Base-by-base conservation (phyloP, 257 asterid species). In the Thymus mandschuricus region DNA sequence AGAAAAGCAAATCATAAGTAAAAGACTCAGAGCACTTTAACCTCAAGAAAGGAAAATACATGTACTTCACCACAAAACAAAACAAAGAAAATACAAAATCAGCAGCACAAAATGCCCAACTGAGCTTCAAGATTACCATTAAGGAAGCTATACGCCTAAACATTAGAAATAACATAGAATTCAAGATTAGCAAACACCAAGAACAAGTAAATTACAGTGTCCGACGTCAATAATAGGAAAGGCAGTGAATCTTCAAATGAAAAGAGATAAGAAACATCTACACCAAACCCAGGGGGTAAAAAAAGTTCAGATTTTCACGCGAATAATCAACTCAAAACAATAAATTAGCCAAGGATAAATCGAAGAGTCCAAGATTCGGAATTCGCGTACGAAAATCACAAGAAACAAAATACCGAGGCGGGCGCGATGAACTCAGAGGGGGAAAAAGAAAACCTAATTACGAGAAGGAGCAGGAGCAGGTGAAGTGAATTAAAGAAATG, bases 1-100 rank as follows among this genome's bases (percentile, higher is more conserved):
- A 44, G 28, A 60, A 86, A 64, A 83, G 63, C 80, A 71, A 74
- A 65, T 75, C 61, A 77, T 13, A 44, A 70, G 76, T 64, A 54
- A 56, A 54, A 13, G 51, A 43, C 54, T 6, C 12, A 49, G 61
- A 70, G 49, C 74, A 64, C 29, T 38, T 51, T n/a, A 48, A 60
- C 74, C 30, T 65, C 77, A 44, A 67, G 44, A 62, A 64, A 72
- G 43, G 4, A 76, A 15, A 38, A 57, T 38, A 35, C 40, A 2
- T 35, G 7, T 5, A 38, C 41, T 38, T 5, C 4, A 38, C 41
- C 41, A 5, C 41, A 38, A 38, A 38, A 38, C 41, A 38, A 38
- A 38, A 38, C 41, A 38, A 38, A 38, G 21, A 63, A 59, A 3
- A 30, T 31, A 59, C 61, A 27, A 52, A 70, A 68, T 31, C 57